Base-by-base conservation (phyloP, 306 rosid genomes). In the Lotus japonicus region DNA sequence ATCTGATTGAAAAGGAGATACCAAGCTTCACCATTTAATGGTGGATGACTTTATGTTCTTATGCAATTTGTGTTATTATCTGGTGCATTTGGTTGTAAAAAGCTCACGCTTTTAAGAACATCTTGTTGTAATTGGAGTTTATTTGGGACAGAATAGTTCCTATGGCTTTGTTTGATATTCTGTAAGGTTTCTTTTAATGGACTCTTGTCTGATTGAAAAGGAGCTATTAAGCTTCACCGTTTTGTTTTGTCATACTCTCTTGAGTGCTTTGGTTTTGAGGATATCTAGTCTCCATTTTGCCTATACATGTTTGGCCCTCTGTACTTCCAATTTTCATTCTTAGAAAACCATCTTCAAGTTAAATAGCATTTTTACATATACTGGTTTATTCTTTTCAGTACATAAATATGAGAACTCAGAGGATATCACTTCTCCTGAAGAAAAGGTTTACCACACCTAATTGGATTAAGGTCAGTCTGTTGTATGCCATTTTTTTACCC, bases 381-480 rank as follows among this genome's bases (percentile, higher is more conserved):
- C 56, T 59, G 15, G 69, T 73, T 52, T 44, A 50, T 18, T 78
- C 64, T 68, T 81, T 81, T 79, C 92, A 90, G 97, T 90, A 90
- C 77, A 74, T 94, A 48, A 88, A 85, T 75, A 70, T 86, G 88
- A 85, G 89, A 88, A 90, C 92, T 51, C 97, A 82, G 76, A 82
- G 85, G 80, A 83, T 90, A 63, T 94, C 97, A 9, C 75, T 84
- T 82, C 97, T 90, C 66, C 80, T 88, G 73, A 90, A 85, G 79
- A 94, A 85, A 86, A 85, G 97, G 87, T 90, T 94, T 79, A 84
- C 90, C 36, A 84, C 90, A 42, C 97, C 97, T 59, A 88, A 85
- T 79, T 94, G 98, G 98, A 74, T 87, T 50, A 87, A 94, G 98
- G 97, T 94, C 63, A 64, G 90, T 38, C 60, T 79, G 33, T 58